Base-by-base conservation (phyloP, 2,329 filamentous ascomycete species). In the Tolypocladium album region DNA sequence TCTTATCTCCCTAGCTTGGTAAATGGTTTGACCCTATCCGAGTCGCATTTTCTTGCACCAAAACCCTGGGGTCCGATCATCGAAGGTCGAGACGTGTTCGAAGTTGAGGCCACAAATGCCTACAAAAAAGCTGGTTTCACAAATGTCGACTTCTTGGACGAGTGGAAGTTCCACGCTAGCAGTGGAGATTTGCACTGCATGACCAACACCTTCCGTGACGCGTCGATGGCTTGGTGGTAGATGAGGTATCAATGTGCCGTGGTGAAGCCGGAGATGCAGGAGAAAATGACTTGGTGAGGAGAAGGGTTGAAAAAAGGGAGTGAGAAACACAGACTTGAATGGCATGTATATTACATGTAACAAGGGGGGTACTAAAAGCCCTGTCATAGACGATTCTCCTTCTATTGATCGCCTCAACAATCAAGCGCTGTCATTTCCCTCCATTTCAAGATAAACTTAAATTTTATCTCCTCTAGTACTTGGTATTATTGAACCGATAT, bases 171-270 rank as follows among this genome's bases (percentile, higher is more conserved):
- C 1, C 68, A 70, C 39, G 64, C 64, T 4, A 0, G 17, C 0
- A 34, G 43, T 4, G 70, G 70, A 1, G 70, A 72, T 22, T 58
- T 72, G 50, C 70, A 72, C 34, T 67, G 65, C 42, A 62, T 59
- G 6, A 63, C 65, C 12, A 68, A 69, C 34, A 63, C 61, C 3
- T 59, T 61, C 24, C 62, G 66, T 1, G 55, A 62, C 4, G 55
- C 60, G 20, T 45, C 39, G n/a, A 38, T 43, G 2, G 22, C 42
- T 17, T 65, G 65, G 63, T 67, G 65, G 65, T 52, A 57, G 42
- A 12, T 4, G 22, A 34, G 22, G 9, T 56, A 56, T n/a, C 5
- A 17, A 42, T 42, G 20, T 42, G 40, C 6, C 20, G 17, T 15
- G 40, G 15, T 42, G 40, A 42, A 3, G 40, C 1, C 40, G 6